phyloP scores from a whole-genome alignment of 768 basidiomycete genomes.

The Sporobolomyces pararoseus region DNA sequence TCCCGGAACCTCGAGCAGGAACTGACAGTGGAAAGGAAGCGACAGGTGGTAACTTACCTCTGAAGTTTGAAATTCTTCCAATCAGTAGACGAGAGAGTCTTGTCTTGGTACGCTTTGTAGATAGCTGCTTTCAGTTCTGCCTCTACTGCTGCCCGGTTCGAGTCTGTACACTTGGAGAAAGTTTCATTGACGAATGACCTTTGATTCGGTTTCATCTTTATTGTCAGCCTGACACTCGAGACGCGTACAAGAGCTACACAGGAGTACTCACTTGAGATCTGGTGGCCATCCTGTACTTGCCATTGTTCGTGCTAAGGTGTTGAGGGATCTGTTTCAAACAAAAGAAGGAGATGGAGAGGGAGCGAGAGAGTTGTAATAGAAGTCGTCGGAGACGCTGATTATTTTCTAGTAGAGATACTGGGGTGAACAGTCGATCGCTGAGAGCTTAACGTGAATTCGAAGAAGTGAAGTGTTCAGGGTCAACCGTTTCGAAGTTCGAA shows the following conservation, averaged over 20 bases:
- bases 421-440: no score
- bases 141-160: slow-evolving; percentile 81
- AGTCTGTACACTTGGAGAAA: slow-evolving; percentile 82
- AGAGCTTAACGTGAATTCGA: no score
- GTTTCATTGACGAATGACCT: slow-evolving; percentile 94
- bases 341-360: background rate
- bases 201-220: slow-evolving; percentile 47
- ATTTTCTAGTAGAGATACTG: no score
- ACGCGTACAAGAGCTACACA: background rate
- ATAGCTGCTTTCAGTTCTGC: slow-evolving; percentile 95
- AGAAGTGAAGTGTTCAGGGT: no score
- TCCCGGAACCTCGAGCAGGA: no score
- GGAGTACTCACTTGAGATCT: slow-evolving; percentile 44
- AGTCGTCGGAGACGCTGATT: background rate
- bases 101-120: slow-evolving; percentile 78
- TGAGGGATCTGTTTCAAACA: background rate
- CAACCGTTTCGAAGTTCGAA: no score
- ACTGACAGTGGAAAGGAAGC: background rate
- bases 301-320: slow-evolving; percentile 4
- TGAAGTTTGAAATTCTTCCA: slow-evolving; percentile 84
- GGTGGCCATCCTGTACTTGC: slow-evolving; percentile 43
- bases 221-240: background rate
- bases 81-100: slow-evolving; percentile 86
- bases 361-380: slow-evolving; percentile 3
- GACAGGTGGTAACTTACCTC: slow-evolving; percentile 58